These are phyloP conservation scores for Cymbopogon citratus DNA, from an alignment of 176 grass and related monocot species.

Conservation along the genomic window DNA sequence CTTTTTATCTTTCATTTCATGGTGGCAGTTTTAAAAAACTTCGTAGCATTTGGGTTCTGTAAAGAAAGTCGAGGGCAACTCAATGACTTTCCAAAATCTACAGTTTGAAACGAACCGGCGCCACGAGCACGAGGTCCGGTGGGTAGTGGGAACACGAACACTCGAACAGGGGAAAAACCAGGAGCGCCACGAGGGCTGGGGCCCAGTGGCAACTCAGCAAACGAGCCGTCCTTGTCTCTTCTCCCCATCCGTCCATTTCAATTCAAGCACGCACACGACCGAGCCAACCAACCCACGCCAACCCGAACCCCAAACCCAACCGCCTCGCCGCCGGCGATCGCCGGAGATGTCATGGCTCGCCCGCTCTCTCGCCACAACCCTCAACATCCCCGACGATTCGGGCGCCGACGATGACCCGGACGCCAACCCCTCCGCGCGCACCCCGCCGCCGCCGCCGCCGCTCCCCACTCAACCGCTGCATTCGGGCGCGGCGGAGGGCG, in stretches of 20 bases:
- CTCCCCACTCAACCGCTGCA: conserved; percentile 14
- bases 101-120: background rate
- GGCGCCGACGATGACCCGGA: conserved; percentile 41
- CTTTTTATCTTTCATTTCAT: background rate
- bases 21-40: background rate
- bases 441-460: conserved; percentile 22
- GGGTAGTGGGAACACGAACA: too few relatives aligned
- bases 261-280: conserved; percentile 37
- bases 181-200: conserved; percentile 15
- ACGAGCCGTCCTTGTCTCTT: conserved; percentile 27
- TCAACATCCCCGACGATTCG: conserved; percentile 45
- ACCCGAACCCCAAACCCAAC: background rate
- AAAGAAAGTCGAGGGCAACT: background rate
- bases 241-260: conserved; percentile 29
- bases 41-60: background rate
- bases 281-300: conserved; percentile 19
- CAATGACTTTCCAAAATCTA: background rate
- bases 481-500: conserved; percentile 47
- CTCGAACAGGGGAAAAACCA: background rate
- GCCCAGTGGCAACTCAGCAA: conserved; percentile 33
- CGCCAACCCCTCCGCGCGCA: background rate
- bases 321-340: conserved; percentile 27
- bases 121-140: too few relatives aligned
- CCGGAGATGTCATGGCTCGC: conserved; percentile 84
- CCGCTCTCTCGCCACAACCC: conserved; percentile 67